Evolutionary conservation across 78 protist genomes (phyloP).

Genomic region (Blattamonas nauphoetae): DNA sequence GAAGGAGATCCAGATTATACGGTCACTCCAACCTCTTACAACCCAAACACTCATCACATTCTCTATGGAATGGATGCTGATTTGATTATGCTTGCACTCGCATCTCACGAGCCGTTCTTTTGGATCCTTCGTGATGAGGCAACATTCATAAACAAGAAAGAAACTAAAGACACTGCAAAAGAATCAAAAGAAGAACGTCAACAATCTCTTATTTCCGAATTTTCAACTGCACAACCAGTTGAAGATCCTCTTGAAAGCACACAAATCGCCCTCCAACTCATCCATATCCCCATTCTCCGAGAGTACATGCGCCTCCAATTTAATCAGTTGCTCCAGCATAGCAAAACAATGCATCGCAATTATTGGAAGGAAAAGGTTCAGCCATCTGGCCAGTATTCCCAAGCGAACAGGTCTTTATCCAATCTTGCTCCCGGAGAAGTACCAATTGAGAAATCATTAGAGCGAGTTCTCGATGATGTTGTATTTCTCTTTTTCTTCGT

Average conservation of each 20-base stretch:
- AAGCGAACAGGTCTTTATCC: too few relatives aligned
- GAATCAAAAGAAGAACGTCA: not conserved
- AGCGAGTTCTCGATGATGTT: constrained; percentile 30
- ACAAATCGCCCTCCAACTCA: not conserved
- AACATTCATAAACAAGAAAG: not conserved
- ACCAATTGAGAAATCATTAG: constrained; percentile 10
- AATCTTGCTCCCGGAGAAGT: too few relatives aligned
- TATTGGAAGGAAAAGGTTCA: not conserved
- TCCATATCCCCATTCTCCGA: constrained; percentile 6
- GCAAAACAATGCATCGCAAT: too few relatives aligned
- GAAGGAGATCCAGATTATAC: not conserved
- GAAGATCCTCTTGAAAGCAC: constrained; percentile 1
- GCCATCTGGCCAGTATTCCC: not conserved
- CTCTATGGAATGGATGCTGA: constrained; percentile 90
- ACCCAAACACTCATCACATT: constrained; percentile 64
- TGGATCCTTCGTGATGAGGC: constrained; percentile 69
- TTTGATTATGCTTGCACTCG: constrained; percentile 74
- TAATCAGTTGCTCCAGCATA: not conserved
- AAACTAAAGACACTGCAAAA: not conserved
- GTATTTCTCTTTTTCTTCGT: constrained; percentile 34
- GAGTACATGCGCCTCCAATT: constrained; percentile 27
- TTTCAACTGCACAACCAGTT: not conserved
- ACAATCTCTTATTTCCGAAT: not conserved
- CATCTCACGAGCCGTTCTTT: constrained; percentile 74
- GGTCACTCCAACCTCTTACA: constrained; percentile 34